phyloP scores from a whole-genome alignment of 2,329 filamentous ascomycete species.

The Colletotrichum euphorbiae region DNA sequence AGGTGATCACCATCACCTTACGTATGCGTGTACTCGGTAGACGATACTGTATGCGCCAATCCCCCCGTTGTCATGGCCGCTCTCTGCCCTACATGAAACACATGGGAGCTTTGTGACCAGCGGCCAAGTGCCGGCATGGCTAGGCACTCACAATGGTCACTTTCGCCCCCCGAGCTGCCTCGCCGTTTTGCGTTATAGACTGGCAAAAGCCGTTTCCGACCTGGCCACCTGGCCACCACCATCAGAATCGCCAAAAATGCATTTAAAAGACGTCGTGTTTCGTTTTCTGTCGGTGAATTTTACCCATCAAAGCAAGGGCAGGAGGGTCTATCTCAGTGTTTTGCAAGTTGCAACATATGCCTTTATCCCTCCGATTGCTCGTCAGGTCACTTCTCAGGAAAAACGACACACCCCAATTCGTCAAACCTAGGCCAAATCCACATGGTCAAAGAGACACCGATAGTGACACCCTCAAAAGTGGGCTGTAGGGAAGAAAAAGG shows the following conservation, averaged over 20 bases:
- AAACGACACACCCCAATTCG: slow-evolving; percentile 4
- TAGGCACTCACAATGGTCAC: slow-evolving; percentile 8
- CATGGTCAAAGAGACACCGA: slow-evolving; percentile 9
- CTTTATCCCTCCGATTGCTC: slow-evolving; percentile 8
- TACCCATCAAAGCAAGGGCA: background rate
- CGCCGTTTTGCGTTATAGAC: background rate
- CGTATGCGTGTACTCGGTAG: background rate
- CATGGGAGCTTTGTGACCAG: slow-evolving; percentile 33
- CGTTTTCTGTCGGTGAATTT: background rate
- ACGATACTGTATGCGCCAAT: slow-evolving; percentile 12
- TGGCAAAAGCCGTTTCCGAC: slow-evolving; percentile 5
- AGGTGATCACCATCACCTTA: background rate
- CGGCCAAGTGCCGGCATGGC: slow-evolving; percentile 38
- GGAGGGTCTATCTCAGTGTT: slow-evolving; percentile 1
- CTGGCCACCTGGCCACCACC: background rate
- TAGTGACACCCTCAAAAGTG: no score
- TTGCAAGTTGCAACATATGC: slow-evolving; percentile 18
- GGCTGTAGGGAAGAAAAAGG: background rate
- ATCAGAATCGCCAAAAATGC: no score
- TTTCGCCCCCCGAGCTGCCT: background rate
- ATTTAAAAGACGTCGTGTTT: background rate
- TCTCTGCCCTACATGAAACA: slow-evolving; percentile 25
- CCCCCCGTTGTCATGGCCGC: background rate
- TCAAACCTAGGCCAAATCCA: slow-evolving; percentile 19
- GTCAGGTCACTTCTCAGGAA: slow-evolving; percentile 25